These are phyloP conservation scores for Pleurozium schreberi DNA, from an alignment of 225 moss, liverwort and hornwort species.

Conservation along the genomic window DNA sequence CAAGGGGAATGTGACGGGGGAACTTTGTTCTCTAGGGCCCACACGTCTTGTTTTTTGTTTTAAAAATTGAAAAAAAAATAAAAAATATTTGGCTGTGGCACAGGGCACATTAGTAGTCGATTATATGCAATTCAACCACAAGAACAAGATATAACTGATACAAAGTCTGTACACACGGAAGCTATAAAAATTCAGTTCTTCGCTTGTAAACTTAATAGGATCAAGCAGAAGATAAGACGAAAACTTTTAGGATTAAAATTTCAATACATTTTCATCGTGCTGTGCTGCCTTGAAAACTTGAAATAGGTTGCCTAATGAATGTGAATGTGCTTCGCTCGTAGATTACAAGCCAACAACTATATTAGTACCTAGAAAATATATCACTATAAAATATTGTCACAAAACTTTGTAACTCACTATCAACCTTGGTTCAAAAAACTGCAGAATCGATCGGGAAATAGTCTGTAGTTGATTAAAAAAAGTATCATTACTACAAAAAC, in stretches of 20 bases:
- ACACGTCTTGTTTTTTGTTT: no score
- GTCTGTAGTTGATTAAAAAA: neutral
- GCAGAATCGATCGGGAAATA: neutral
- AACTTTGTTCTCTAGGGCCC: no score
- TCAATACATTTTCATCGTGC: neutral
- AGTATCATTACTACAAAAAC: neutral
- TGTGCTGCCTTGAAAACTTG: neutral
- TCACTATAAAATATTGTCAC: neutral
- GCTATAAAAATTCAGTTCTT: neutral
- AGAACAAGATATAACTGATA: neutral
- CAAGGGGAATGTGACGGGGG: no score
- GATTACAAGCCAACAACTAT: neutral
- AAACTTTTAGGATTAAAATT: neutral
- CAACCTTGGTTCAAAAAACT: neutral
- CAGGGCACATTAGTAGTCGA: no score
- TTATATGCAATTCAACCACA: neutral
- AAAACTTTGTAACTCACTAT: neutral
- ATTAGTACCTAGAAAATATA: neutral
- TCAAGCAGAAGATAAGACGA: neutral
- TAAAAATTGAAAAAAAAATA: no score
- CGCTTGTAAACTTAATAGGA: neutral
- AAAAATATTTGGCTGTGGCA: no score
- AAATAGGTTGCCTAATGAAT: neutral
- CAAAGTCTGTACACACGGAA: neutral
- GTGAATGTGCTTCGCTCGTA: neutral